These are phyloP conservation scores for Ceratocystis cacaofunesta DNA, from an alignment of 2,329 filamentous ascomycete species.

Conservation along the genomic window DNA sequence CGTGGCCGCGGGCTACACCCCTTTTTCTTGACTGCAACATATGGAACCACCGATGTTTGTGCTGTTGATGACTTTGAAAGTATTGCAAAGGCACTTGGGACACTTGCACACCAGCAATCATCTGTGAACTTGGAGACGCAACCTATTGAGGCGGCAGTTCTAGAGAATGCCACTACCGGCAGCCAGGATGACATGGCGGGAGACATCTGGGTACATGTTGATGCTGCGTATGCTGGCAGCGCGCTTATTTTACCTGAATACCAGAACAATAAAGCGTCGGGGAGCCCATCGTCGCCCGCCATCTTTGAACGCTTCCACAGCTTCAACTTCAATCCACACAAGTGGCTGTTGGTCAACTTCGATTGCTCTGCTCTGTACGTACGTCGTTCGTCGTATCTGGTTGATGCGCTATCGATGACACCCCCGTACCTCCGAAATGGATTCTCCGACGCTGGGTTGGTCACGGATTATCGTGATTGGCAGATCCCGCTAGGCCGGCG, in stretches of 20 bases:
- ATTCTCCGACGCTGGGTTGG: constrained; percentile 65
- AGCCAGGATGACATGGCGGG: constrained; percentile 23
- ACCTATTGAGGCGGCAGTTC: neutral
- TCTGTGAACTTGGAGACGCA: neutral
- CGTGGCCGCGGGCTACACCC: constrained; percentile 58
- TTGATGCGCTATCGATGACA: constrained; percentile 61
- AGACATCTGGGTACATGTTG: constrained; percentile 79
- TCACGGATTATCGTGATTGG: constrained; percentile 95
- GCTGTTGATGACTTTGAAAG: constrained; percentile 68
- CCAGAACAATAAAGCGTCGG: constrained; percentile 45
- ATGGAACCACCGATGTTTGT: constrained; percentile 81
- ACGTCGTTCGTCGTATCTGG: constrained; percentile 59
- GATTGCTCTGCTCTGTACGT: constrained; percentile 73
- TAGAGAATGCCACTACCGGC: constrained; percentile 17
- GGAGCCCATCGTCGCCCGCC: constrained; percentile 27
- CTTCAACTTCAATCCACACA: constrained; percentile 94
- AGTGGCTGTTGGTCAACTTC: constrained; percentile 92
- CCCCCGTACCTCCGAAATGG: constrained; percentile 70
- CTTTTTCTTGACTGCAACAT: constrained; percentile 70
- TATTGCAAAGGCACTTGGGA: constrained; percentile 38
- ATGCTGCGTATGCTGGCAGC: constrained; percentile 82
- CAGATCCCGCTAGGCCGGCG: constrained; percentile 82
- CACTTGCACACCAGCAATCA: neutral
- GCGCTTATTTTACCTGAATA: constrained; percentile 72
- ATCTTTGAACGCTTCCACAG: constrained; percentile 59